These are phyloP conservation scores for Lachnellula occidentalis DNA, from an alignment of 2,329 filamentous ascomycete species.

Conservation along the genomic window DNA sequence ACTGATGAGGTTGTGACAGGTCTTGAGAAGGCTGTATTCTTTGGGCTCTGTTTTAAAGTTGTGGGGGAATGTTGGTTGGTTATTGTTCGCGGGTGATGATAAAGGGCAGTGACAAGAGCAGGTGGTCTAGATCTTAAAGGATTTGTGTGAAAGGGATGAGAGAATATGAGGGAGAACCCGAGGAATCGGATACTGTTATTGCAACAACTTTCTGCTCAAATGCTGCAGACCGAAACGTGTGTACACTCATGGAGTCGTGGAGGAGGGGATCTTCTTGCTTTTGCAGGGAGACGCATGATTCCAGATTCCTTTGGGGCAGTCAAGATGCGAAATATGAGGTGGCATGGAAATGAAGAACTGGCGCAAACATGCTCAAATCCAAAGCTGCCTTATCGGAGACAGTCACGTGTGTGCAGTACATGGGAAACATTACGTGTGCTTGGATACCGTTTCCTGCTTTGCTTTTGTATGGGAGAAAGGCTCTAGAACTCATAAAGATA, in stretches of 20 bases:
- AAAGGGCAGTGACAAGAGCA: slow-evolving; percentile 4
- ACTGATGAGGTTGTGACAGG: not conserved
- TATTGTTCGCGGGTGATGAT: not conserved
- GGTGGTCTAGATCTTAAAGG: not conserved
- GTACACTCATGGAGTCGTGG: slow-evolving; percentile 3
- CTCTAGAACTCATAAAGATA: too few species aligned
- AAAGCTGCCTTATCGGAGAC: not conserved
- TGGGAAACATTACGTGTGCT: too few species aligned
- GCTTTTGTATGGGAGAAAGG: too few species aligned
- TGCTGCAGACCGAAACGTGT: not conserved
- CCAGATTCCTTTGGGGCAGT: not conserved
- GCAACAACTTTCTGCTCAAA: not conserved
- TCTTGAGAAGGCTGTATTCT: not conserved
- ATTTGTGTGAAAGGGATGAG: not conserved
- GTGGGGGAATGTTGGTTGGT: not conserved
- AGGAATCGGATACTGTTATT: not conserved
- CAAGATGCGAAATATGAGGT: not conserved
- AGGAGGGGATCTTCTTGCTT: not conserved
- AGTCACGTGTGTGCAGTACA: not conserved
- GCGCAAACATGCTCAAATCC: slow-evolving; percentile 6
- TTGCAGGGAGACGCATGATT: not conserved
- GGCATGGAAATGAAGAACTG: not conserved
- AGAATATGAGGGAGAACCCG: slow-evolving; percentile 1
- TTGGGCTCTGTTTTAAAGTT: slow-evolving; percentile 10
- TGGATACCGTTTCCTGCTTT: too few species aligned